Conservation (phyloP, 176 grass and related monocot species). For the Oryza nivara region DNA sequence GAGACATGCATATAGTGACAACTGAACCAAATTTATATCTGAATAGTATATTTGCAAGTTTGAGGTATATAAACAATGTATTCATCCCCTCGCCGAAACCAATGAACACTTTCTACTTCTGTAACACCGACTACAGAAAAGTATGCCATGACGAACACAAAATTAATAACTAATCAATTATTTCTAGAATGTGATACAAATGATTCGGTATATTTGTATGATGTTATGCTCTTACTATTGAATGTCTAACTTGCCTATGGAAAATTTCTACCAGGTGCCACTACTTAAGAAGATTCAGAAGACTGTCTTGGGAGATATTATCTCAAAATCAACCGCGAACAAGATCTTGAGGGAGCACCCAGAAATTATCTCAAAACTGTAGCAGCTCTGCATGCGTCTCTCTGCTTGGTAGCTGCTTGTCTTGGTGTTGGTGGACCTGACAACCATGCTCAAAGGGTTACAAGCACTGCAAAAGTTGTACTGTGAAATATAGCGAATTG, state of each 20-base stretch:
- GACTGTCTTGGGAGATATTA: constrained; percentile 27
- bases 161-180: neutral
- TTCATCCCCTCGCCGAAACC: neutral
- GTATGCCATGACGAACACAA: constrained; percentile 11
- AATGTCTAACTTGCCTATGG: constrained; percentile 40
- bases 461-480: neutral
- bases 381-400: constrained; percentile 35
- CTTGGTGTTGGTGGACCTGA: constrained; percentile 35
- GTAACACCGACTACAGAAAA: neutral
- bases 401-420: constrained; percentile 19
- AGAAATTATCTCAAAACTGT: constrained; percentile 50
- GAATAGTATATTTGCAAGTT: neutral
- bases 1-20: neutral
- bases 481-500: neutral
- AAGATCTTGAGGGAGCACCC: constrained; percentile 48
- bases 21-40: neutral
- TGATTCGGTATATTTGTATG: constrained; percentile 40
- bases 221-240: constrained; percentile 15
- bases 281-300: constrained; percentile 45
- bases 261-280: constrained; percentile 46
- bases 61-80: neutral
- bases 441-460: constrained; percentile 37
- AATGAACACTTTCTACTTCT: constrained; percentile 11
- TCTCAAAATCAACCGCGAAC: constrained; percentile 39
- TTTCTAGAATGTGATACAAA: constrained; percentile 13